phyloP scores from a whole-genome alignment of 2,329 filamentous ascomycete species.

The Hypocrella siamensis region DNA sequence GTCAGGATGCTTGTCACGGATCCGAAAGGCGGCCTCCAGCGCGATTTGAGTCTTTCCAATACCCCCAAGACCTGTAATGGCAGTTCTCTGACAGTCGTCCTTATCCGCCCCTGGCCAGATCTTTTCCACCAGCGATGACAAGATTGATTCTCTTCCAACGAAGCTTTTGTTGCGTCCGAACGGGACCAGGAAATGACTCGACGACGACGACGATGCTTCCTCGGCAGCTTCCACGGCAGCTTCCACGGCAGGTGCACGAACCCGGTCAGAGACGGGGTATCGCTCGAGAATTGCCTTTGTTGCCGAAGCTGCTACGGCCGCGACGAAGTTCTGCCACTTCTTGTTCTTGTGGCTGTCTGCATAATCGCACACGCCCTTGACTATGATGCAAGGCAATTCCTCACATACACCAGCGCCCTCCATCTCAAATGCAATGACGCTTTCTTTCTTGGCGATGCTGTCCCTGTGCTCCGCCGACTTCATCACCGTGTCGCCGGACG shows the following conservation, averaged over 20 bases:
- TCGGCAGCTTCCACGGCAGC: too few species aligned
- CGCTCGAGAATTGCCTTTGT: constrained; percentile 4
- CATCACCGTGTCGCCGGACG: constrained; percentile 23
- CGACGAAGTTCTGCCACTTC: constrained; percentile 19
- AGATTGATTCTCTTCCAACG: constrained; percentile 7
- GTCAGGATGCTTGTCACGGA: constrained; percentile 7
- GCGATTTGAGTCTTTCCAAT: constrained; percentile 21
- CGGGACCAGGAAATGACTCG: not conserved
- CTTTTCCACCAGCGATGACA: constrained; percentile 6
- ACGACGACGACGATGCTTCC: too few species aligned
- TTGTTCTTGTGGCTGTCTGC: constrained; percentile 23
- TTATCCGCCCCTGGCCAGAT: constrained; percentile 2
- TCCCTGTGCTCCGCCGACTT: constrained; percentile 20
- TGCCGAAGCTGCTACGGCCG: constrained; percentile 16
- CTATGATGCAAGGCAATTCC: constrained; percentile 16
- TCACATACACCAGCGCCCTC: constrained; percentile 17
- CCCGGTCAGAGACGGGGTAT: not conserved
- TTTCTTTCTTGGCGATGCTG: constrained; percentile 9
- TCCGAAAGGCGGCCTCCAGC: constrained; percentile 10
- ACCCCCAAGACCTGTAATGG: constrained; percentile 15
- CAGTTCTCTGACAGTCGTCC: constrained; percentile 10
- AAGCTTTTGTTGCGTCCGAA: constrained; percentile 8
- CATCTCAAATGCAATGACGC: constrained; percentile 18
- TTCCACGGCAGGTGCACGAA: too few species aligned
- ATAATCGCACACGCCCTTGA: constrained; percentile 23